phyloP scores from a whole-genome alignment of 768 basidiomycete species.

The Hygrophoropsis aurantiaca region DNA sequence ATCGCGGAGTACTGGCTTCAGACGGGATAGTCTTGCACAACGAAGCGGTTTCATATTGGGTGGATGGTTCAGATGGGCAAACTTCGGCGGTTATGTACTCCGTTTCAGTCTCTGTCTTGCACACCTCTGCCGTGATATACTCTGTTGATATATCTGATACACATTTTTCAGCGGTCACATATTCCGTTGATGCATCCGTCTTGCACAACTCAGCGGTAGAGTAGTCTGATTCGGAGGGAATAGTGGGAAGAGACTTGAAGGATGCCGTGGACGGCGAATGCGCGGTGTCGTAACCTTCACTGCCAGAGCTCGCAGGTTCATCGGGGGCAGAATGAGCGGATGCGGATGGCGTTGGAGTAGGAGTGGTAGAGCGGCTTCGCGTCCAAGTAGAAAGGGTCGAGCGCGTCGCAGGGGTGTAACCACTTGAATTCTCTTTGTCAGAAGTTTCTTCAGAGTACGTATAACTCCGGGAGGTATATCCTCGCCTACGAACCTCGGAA shows the following conservation, averaged over 20 bases:
- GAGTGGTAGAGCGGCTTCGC: constrained; percentile 30
- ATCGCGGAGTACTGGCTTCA: constrained; percentile 32
- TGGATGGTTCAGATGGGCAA: constrained; percentile 36
- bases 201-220: constrained; percentile 42
- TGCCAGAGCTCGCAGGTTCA: constrained; percentile 37
- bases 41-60: constrained; percentile 51
- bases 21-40: constrained; percentile 36
- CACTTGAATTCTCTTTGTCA: constrained; percentile 57
- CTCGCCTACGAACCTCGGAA: constrained; percentile 54
- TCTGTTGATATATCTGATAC: constrained; percentile 40
- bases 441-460: constrained; percentile 41
- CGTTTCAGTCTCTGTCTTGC: constrained; percentile 41
- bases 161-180: constrained; percentile 48
- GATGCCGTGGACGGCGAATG: constrained; percentile 47
- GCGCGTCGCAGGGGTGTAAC: constrained; percentile 33
- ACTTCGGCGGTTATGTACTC: constrained; percentile 49
- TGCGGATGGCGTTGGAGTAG: constrained; percentile 32
- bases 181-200: constrained; percentile 45
- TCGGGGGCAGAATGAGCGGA: constrained; percentile 26
- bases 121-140: constrained; percentile 52
- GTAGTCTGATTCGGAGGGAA: constrained; percentile 54
- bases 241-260: constrained; percentile 57
- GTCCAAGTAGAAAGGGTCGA: constrained; percentile 34
- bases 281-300: constrained; percentile 50
- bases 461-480: constrained; percentile 35